phyloP scores from a whole-genome alignment of 768 basidiomycete species.

The Trametes punicea region DNA sequence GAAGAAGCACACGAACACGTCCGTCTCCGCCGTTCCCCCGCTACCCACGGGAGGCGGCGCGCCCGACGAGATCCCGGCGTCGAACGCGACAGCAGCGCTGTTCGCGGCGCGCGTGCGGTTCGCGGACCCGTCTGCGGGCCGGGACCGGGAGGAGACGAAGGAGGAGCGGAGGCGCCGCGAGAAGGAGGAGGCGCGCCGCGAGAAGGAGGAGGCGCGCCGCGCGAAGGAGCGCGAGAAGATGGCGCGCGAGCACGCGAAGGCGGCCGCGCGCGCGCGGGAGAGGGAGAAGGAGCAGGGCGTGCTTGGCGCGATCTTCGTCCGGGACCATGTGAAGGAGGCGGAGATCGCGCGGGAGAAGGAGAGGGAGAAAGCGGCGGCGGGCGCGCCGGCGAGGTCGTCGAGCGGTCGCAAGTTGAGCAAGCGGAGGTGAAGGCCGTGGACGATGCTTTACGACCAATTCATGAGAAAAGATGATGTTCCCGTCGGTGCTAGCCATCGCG shows the following conservation, averaged over 20 bases:
- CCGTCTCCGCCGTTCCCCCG: constrained; percentile 1
- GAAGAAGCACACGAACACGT: constrained; percentile 22
- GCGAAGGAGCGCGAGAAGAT: constrained; percentile 18
- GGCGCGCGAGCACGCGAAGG: constrained; percentile 11
- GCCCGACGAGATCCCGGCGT: constrained; percentile 11
- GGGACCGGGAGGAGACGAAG: constrained; percentile 14
- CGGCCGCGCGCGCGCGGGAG: constrained; percentile 3
- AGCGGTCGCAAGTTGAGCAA: constrained; percentile 29
- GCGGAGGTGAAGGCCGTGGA: constrained; percentile 17
- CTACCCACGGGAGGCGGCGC: neutral
- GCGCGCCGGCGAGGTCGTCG: constrained; percentile 4
- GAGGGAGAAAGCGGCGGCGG: constrained; percentile 7
- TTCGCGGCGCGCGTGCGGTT: constrained; percentile 23
- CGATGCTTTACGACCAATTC: neutral
- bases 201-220: constrained; percentile 16
- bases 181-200: constrained; percentile 13
- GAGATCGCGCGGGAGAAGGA: constrained; percentile 18
- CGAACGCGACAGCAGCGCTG: constrained; percentile 22
- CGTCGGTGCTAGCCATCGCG: no score
- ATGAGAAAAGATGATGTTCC: no score
- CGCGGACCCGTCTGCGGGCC: constrained; percentile 11
- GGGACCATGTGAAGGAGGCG: constrained; percentile 16
- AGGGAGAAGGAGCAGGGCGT: constrained; percentile 1
- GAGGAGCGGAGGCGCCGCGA: constrained; percentile 13
- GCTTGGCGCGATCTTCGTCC: constrained; percentile 8